These are phyloP conservation scores for Kwoniella shivajii DNA, from an alignment of 1,284 basidiomycete species.

Conservation along the genomic window DNA sequence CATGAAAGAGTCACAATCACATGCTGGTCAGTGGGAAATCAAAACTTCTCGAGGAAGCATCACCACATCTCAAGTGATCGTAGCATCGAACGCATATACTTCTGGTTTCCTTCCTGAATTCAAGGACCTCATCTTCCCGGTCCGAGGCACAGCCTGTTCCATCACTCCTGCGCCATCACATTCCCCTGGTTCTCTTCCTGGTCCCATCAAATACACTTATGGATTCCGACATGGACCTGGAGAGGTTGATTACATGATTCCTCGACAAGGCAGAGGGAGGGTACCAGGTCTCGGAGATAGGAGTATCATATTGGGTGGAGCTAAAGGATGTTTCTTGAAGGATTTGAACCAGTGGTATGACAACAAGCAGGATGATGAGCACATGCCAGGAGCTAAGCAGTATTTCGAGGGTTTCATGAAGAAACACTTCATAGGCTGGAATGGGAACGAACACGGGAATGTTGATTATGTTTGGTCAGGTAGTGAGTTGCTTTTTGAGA, in stretches of 20 bases:
- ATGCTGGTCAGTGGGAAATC: conserved; percentile 25
- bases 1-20: background rate
- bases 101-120: conserved; percentile 35
- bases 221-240: conserved; percentile 33
- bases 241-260: conserved; percentile 38
- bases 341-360: conserved; percentile 29
- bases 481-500: conserved; percentile 16
- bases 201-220: conserved; percentile 30
- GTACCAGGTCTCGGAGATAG: conserved; percentile 29
- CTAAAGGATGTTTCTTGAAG: conserved; percentile 26
- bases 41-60: conserved; percentile 36
- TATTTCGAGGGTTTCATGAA: conserved; percentile 36
- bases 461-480: conserved; percentile 40
- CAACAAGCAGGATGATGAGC: conserved; percentile 30
- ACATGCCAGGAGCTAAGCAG: conserved; percentile 25
- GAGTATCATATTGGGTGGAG: conserved; percentile 34
- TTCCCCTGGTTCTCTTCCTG: conserved; percentile 15
- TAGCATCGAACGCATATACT: conserved; percentile 41
- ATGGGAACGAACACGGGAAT: conserved; percentile 24
- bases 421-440: conserved; percentile 31
- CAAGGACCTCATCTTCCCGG: conserved; percentile 33
- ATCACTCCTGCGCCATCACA: conserved; percentile 31
- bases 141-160: conserved; percentile 33
- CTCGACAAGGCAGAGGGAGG: conserved; percentile 30
- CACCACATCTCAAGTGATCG: conserved; percentile 23